Evolutionary conservation across 1,284 basidiomycete species (phyloP).

Genomic region (Termitomyces sp.): DNA sequence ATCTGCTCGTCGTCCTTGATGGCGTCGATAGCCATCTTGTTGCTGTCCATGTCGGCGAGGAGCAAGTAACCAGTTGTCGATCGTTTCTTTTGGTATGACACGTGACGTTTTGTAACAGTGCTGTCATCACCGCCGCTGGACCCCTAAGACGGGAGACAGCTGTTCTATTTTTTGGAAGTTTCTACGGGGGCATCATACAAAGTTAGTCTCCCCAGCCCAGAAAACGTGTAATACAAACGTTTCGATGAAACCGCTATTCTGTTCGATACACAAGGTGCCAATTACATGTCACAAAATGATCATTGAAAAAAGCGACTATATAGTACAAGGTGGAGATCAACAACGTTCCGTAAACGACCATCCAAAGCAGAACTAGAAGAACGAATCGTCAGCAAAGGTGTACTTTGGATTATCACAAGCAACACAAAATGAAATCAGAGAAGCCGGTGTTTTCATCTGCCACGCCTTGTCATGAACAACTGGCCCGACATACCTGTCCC

Average conservation of each 20-base stretch:
- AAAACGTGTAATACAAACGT: too few species aligned
- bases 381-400: not conserved
- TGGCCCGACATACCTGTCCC: constrained; percentile 36
- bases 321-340: not conserved
- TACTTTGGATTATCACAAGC: not conserved
- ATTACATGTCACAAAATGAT: too few species aligned
- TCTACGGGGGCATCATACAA: too few species aligned
- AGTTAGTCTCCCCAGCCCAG: too few species aligned
- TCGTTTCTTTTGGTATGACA: constrained; percentile 8
- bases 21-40: constrained; percentile 14
- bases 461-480: constrained; percentile 30
- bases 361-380: not conserved
- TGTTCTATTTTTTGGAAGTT: too few species aligned
- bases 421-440: constrained; percentile 42
- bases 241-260: too few species aligned
- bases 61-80: constrained; percentile 1
- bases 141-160: too few species aligned
- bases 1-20: constrained; percentile 4
- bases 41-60: constrained; percentile 18
- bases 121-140: not conserved
- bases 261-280: too few species aligned
- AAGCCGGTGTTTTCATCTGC: constrained; percentile 67
- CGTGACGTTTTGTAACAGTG: constrained; percentile 2
- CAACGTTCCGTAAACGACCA: not conserved
- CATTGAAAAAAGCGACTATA: too few species aligned